Conservation (phyloP, 1,139 yeast species). For the Candida freyschussii region DNA sequence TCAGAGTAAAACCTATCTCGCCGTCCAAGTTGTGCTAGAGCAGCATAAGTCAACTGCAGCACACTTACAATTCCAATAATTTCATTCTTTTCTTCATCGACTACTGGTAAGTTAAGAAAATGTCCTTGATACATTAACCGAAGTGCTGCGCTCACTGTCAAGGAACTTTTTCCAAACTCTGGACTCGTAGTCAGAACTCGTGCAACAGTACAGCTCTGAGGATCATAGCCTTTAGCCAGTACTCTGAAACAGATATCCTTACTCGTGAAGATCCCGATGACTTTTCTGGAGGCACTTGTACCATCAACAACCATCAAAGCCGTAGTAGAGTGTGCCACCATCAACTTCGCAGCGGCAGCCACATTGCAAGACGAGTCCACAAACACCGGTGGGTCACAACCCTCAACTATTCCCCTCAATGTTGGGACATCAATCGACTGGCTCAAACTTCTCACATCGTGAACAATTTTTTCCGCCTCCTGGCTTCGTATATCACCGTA, state of each 20-base stretch:
- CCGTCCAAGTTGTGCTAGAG: constrained; percentile 30
- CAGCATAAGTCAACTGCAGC: constrained; percentile 35
- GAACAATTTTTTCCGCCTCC: constrained; percentile 23
- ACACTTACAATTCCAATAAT: constrained; percentile 38
- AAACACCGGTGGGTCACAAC: constrained; percentile 26
- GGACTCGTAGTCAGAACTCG: constrained; percentile 39
- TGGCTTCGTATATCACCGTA: constrained; percentile 27
- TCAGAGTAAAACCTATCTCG: constrained; percentile 23
- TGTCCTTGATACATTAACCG: constrained; percentile 40
- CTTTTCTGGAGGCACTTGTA: constrained; percentile 23
- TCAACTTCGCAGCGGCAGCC: constrained; percentile 30
- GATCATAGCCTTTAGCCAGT: constrained; percentile 31
- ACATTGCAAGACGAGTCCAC: constrained; percentile 33
- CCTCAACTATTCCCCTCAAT: constrained; percentile 27
- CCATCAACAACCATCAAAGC: constrained; percentile 35
- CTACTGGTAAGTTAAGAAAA: constrained; percentile 36
- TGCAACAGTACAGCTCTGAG: constrained; percentile 32
- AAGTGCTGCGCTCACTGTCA: constrained; percentile 36
- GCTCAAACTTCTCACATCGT: constrained; percentile 32
- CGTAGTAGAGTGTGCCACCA: constrained; percentile 31
- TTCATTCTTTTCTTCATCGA: constrained; percentile 25
- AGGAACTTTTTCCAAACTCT: constrained; percentile 33
- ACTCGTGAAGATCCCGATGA: constrained; percentile 39
- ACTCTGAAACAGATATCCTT: constrained; percentile 39
- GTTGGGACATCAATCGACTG: constrained; percentile 36